Evolutionary conservation across 768 basidiomycete species (phyloP), one percentile per base, ranked within the genome.

Genomic region (Tylopilus cervinicoccineus): DNA sequence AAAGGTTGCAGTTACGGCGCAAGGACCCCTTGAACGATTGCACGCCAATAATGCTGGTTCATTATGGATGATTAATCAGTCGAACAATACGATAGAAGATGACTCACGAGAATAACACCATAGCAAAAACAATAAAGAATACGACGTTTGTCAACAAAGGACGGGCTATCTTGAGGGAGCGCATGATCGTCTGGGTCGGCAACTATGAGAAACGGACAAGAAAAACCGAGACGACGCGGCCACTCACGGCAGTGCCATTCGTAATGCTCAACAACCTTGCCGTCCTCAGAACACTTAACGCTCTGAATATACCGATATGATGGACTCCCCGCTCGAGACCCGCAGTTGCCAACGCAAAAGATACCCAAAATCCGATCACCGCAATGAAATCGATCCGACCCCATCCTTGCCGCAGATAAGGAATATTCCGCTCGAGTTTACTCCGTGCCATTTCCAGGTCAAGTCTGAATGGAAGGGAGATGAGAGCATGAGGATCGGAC

Each of bases 331-430:
- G 72, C 68, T 97, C 95, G 22, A 76, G 56, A 0, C 88, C 88
- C 1, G 72, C 55, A n/a, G 76, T 68, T 0, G 91, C 82, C 47
- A 98, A 73, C 0, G 62, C 67, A 61, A 97, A 94, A 9, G 78
- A 74, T 43, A 89, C 77, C 94, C 94, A 98, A 66, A 93, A 97
- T 53, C 81, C 77, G 12, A 86, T 55, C 38, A 97, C 81, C 1
- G 95, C 91, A 37, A 97, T 68, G 54, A 87, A 81, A 64, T 98
- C 95, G 46, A 96, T 86, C 43, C 93, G 73, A 58, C 80, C 87
- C 93, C 93, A 97, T 47, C 88, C 88, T 60, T 97, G 93, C 9
- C 95, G 78, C 1, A 98, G 75, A 64, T 92, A 98, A 0, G 95
- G 93, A 2, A 93, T 74, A 53, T 86, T 84, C 28, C 82, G 73